Percentiles rank a stretch among this genome's conserved stretches.
Evolutionary conservation across 73 alveolate species (phyloP).

Genomic region (Loxodes magnus): DNA sequence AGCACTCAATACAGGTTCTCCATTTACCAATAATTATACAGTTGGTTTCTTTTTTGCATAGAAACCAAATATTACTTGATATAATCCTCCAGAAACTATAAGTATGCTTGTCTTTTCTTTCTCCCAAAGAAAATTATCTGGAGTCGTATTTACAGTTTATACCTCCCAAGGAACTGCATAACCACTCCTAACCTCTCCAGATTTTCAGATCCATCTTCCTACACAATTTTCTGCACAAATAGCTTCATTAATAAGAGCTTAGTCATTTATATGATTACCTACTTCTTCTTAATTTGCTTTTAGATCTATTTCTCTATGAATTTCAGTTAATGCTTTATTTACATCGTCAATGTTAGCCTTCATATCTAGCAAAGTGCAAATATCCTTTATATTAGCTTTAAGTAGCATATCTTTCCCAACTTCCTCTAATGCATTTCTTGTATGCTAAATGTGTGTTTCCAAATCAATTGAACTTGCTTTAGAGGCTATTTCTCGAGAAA

Average conservation of each 20-base stretch:
- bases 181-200: constrained; percentile 71
- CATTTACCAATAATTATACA: constrained; percentile 58
- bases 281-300: constrained; percentile 46
- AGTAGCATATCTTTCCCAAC: constrained; percentile 62
- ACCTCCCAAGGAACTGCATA: constrained; percentile 88
- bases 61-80: constrained; percentile 61
- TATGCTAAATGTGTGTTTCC: constrained; percentile 17
- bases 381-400: constrained; percentile 63
- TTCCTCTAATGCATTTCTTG: constrained; percentile 59
- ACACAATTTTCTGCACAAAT: constrained; percentile 77
- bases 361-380: constrained; percentile 50
- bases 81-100: constrained; percentile 82
- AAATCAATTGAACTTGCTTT: constrained; percentile 21
- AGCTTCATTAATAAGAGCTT: constrained; percentile 73
- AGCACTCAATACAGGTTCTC: constrained; percentile 65
- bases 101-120: constrained; percentile 62
- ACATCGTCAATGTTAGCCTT: constrained; percentile 65
- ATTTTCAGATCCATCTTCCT: constrained; percentile 93
- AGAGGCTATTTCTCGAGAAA: neutral
- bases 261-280: constrained; percentile 49
- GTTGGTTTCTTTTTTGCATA: constrained; percentile 48
- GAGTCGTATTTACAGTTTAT: constrained; percentile 80
- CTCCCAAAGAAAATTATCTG: constrained; percentile 90
- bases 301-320: constrained; percentile 65
- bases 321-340: constrained; percentile 50